Base-by-base conservation (phyloP, 2,329 filamentous ascomycete species). In the Cordyceps farinosa region DNA sequence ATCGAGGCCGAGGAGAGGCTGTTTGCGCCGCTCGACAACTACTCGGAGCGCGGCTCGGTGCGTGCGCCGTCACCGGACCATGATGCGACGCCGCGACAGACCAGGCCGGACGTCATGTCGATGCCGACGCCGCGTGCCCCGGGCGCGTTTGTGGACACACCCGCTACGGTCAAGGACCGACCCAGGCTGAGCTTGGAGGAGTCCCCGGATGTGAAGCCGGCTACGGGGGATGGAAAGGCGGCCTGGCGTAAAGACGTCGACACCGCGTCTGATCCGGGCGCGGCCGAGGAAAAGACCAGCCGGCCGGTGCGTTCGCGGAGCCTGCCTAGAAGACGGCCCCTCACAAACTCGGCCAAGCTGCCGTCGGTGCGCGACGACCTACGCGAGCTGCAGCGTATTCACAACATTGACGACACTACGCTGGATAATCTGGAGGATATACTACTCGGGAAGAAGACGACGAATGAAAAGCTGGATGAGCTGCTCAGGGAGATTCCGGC, bases 361-460 rank as follows among this genome's bases (percentile, higher is more conserved):
- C 79, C 82, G 2, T 83, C 80, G 2, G 84, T 84, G 60, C 82
- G 78, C 61, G 83, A 85, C 63, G 84, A 87, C 66, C 72, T 87
- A 34, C 74, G 79, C 34, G 79, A 83, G 57, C 81, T 87, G 52
- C 78, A 84, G 65, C 77, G 77, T 17, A 75, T 73, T 51, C 79
- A 85, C 67, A 78, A 85, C 60, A 80, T 86, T 32, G 84, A 87
- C 22, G 84, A 87, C 67, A 84, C 82, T 1, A 86, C 84, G 0
- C 71, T 86, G n/a, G 84, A 87, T 54, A 82, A 86, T 65, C 75
- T 86, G 36, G 82, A 82, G 63, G 80, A 82, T 34, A 73, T 86
- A 45, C 69, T 85, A 32, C 70, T 72, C 36, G 75, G 75, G n/a
- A 74, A 73, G 57, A 76, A 75, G 63, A 66, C 71, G 5, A 66